A percentile compares a stretch with the other conserved stretches of the same genome.
Conservation (phyloP, 768 basidiomycete species). For the Rhizopogon vinicolor region DNA sequence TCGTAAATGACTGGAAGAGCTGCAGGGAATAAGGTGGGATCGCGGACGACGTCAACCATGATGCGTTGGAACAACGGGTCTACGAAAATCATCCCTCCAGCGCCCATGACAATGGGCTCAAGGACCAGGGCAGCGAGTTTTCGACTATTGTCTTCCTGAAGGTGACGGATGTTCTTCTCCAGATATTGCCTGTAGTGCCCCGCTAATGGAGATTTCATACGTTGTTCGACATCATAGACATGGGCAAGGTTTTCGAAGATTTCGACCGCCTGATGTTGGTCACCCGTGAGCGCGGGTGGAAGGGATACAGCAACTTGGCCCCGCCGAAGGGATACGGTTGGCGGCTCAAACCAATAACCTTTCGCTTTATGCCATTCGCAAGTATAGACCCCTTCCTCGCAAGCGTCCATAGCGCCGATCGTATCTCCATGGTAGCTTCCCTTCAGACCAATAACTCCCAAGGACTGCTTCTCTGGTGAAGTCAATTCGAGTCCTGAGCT, state of each 20-base stretch:
- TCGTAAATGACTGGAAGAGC: conserved; percentile 92
- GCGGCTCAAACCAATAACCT: conserved; percentile 93
- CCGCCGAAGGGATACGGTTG: conserved; percentile 64
- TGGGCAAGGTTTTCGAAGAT: conserved; percentile 41
- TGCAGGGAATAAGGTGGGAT: conserved; percentile 27
- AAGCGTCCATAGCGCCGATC: conserved; percentile 96
- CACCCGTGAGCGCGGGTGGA: conserved; percentile 34
- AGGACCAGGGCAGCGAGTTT: conserved; percentile 75
- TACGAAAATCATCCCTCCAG: conserved; percentile 96
- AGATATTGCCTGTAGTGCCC: conserved; percentile 59
- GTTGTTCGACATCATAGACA: conserved; percentile 65
- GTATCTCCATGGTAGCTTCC: conserved; percentile 99
- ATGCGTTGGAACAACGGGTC: conserved; percentile 95
- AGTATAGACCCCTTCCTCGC: conserved; percentile 84
- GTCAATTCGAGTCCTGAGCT: conserved; percentile 32
- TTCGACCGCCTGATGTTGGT: conserved; percentile 13
- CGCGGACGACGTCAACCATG: conserved; percentile 76
- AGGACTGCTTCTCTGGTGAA: conserved; percentile 36
- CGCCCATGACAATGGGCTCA: conserved; percentile 92
- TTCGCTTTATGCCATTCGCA: conserved; percentile 96
- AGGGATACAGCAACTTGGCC: conserved; percentile 52
- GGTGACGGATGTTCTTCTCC: conserved; percentile 24
- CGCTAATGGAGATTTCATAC: conserved; percentile 61
- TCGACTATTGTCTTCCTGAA: conserved; percentile 42
- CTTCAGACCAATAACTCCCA: conserved; percentile 81